phyloP scores from a whole-genome alignment of 2,329 filamentous ascomycete genomes.

The Gliomastix tumulicola region DNA sequence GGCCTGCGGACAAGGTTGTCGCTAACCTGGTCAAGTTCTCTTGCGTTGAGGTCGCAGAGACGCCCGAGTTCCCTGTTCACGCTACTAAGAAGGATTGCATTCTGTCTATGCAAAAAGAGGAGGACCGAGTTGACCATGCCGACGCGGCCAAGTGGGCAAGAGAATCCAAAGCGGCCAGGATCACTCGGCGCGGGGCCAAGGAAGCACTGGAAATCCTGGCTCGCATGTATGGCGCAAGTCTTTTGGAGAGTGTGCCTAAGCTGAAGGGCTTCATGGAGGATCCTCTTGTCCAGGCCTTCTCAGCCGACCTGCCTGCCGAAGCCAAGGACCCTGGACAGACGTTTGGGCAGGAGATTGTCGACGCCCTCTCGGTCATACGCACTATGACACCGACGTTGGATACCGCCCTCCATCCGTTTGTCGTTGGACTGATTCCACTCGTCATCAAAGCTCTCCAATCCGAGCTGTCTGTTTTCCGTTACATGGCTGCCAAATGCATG shows the following conservation, averaged over 20 bases:
- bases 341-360: conserved; percentile 86
- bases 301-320: conserved; percentile 61
- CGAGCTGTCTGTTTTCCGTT: conserved; percentile 83
- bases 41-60: conserved; percentile 95
- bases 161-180: conserved; percentile 81
- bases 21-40: conserved; percentile 95
- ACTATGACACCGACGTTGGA: conserved; percentile 91
- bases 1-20: conserved; percentile 91
- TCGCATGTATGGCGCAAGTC: conserved; percentile 64
- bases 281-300: conserved; percentile 70
- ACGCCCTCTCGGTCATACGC: conserved; percentile 86
- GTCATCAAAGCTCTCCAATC: conserved; percentile 85
- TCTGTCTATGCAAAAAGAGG: conserved; percentile 91
- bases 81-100: conserved; percentile 72
- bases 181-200: conserved; percentile 88
- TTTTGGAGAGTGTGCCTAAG: conserved; percentile 81
- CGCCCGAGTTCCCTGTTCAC: conserved; percentile 87
- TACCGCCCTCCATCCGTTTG: conserved; percentile 65
- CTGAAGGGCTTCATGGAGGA: conserved; percentile 74
- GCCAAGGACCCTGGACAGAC: conserved; percentile 67
- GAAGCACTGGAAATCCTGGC: conserved; percentile 87
- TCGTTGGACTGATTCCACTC: conserved; percentile 76
- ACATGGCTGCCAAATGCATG: conserved; percentile 94
- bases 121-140: conserved; percentile 86
- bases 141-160: conserved; percentile 85